phyloP scores from a whole-genome alignment of 1,284 basidiomycete genomes.

The Agaricales sp. region DNA sequence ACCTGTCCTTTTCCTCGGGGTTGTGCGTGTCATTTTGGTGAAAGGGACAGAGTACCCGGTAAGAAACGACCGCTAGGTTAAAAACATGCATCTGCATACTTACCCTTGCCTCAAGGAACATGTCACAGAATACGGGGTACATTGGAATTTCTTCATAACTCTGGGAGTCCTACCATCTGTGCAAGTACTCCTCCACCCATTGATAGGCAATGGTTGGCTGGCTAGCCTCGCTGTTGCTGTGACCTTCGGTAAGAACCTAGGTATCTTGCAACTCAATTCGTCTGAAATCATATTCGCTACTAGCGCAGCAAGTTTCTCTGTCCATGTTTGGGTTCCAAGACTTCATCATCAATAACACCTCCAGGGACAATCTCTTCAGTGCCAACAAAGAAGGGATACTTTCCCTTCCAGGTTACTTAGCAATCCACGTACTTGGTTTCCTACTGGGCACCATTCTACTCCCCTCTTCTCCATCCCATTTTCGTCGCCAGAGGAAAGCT shows the following conservation, averaged over 20 bases:
- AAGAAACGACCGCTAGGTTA: constrained; percentile 16
- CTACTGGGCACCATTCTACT: constrained; percentile 76
- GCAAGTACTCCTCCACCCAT: constrained; percentile 60
- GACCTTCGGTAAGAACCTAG: constrained; percentile 40
- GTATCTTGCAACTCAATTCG: not conserved
- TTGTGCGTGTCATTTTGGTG: constrained; percentile 76
- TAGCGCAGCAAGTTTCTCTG: constrained; percentile 66
- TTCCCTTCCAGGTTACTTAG: constrained; percentile 81
- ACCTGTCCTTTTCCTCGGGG: constrained; percentile 68
- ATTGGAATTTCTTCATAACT: constrained; percentile 99
- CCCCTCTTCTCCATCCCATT: constrained; percentile 66
- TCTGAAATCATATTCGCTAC: not conserved
- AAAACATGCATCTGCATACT: constrained; percentile 1
- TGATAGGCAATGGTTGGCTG: constrained; percentile 48
- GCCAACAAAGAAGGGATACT: constrained; percentile 90
- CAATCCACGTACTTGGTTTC: constrained; percentile 83
- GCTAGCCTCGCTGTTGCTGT: constrained; percentile 58
- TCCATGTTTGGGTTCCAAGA: constrained; percentile 42
- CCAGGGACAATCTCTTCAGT: constrained; percentile 55
- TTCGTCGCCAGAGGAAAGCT: constrained; percentile 33
- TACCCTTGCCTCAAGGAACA: constrained; percentile 61
- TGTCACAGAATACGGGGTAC: constrained; percentile 89
- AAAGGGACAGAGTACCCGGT: constrained; percentile 94
- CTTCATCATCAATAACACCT: constrained; percentile 55
- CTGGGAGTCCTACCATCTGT: constrained; percentile 74